Evolutionary conservation across 108 stramenopile genomes (phyloP).

Genomic region (Aurantiochytrium sp.): DNA sequence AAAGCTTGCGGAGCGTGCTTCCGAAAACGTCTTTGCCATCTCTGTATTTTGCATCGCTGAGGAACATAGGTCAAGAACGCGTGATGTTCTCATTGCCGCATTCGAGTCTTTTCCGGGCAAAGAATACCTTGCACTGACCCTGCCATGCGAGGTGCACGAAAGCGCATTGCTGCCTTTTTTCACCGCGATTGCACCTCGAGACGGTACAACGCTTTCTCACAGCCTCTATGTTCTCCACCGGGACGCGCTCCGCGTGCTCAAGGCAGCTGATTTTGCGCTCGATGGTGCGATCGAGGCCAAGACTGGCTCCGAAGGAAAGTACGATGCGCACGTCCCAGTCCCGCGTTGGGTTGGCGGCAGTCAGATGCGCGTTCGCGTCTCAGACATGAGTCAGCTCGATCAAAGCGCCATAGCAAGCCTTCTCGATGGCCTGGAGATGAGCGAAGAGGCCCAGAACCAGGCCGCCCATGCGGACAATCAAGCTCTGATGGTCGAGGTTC

Average conservation of each 20-base stretch:
- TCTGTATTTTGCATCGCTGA: conserved; percentile 29
- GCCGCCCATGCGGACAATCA: not conserved
- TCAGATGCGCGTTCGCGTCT: not conserved
- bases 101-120: conserved; percentile 39
- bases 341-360: conserved; percentile 3
- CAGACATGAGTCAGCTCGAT: not conserved
- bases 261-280: not conserved
- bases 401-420: not conserved
- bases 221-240: conserved; percentile 41
- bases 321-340: not conserved
- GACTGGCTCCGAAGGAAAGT: not conserved
- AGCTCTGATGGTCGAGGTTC: not conserved
- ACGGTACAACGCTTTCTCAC: conserved; percentile 35
- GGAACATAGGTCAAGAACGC: conserved; percentile 19
- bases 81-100: conserved; percentile 40
- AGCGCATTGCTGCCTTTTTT: conserved; percentile 33
- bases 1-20: not conserved
- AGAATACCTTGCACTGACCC: conserved; percentile 45
- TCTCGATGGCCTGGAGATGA: not conserved
- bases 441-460: not conserved
- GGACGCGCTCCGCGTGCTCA: conserved; percentile 12
- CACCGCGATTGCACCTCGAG: not conserved
- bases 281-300: not conserved
- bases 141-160: conserved; percentile 23
- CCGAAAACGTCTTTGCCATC: conserved; percentile 32